Conservation (phyloP, 2,329 filamentous ascomycete species). For the Tolypocladium nubicola region DNA sequence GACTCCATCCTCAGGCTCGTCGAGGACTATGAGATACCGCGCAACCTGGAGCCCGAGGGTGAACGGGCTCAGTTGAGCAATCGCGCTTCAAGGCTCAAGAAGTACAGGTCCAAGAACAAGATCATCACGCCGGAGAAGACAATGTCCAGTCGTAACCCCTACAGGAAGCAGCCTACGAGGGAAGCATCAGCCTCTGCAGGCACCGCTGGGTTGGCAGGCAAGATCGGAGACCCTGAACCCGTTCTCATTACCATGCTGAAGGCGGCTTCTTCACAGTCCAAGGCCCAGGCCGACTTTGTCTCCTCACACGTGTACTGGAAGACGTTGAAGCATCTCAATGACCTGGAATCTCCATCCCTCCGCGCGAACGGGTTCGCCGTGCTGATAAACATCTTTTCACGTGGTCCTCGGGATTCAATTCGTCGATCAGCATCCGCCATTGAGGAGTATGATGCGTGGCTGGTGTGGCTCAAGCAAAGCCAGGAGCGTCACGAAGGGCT, state of each 20-base stretch:
- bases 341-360: slow-evolving; percentile 48
- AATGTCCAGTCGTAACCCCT: slow-evolving; percentile 48
- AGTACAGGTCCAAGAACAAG: slow-evolving; percentile 49
- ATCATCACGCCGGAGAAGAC: slow-evolving; percentile 40
- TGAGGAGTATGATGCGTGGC: slow-evolving; percentile 71
- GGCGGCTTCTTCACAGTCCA: slow-evolving; percentile 65
- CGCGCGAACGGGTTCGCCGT: slow-evolving; percentile 60
- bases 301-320: slow-evolving; percentile 79
- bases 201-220: slow-evolving; percentile 6
- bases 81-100: slow-evolving; percentile 50
- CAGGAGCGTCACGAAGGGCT: slow-evolving; percentile 66
- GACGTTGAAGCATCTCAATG: slow-evolving; percentile 63
- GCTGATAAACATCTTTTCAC: slow-evolving; percentile 62
- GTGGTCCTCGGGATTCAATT: slow-evolving; percentile 59
- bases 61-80: slow-evolving; percentile 60
- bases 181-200: slow-evolving; percentile 3
- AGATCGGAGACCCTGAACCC: slow-evolving; percentile 32
- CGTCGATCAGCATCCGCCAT: slow-evolving; percentile 60
- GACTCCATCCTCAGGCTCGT: slow-evolving; percentile 73
- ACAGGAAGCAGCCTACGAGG: slow-evolving; percentile 25
- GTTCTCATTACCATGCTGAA: slow-evolving; percentile 64
- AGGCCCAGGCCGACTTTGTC: slow-evolving; percentile 72
- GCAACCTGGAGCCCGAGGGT: slow-evolving; percentile 49
- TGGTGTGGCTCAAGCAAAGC: slow-evolving; percentile 74
- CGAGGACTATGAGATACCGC: slow-evolving; percentile 71